Evolutionary conservation across 805 yeast species (phyloP), one percentile per base, ranked within the genome.

Genomic region (Candida pseudofarinosa): DNA sequence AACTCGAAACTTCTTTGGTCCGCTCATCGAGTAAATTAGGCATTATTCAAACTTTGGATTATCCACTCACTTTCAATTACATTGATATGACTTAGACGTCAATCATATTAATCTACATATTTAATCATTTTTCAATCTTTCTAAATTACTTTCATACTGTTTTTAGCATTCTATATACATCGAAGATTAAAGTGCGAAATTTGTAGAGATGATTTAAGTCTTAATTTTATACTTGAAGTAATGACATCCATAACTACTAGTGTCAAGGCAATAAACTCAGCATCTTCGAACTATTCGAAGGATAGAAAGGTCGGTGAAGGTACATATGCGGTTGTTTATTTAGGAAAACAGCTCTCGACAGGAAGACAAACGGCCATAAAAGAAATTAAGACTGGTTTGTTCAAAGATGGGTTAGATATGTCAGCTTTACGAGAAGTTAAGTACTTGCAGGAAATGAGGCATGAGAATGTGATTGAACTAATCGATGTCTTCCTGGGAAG

Each of bases 221-320:
- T 23, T 7, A 10, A 23, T 7, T 10, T 23, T 23, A 23, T 23
- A 23, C n/a, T n/a, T n/a, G n/a, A 23, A 10, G 28, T 7, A 23
- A 23, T 23, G 28, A 23, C 28, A 23, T 23, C 28, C 10, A 23
- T 23, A 23, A 10, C 10, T 7, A 23, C 28, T 6, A 10, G 10
- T 23, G 28, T 23, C 28, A 6, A 23, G 28, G 28, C 10, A 7
- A 10, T 10, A 7, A 23, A 23, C 28, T 23, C 28, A 23, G 10
- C 28, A 10, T 23, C 6, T 23, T 23, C 28, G 10, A 23, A 23
- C 38, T 71, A 71, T 52, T 59, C 74, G 23, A 71, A 71, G 43
- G 96, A 89, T 43, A 81, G 78, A 51, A 90, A 89, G 59, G 97
- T 93, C 20, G 99, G 99, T 58, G 99, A 93, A 67, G 99, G 99